Evolutionary conservation across 306 rosid genomes (phyloP).

Genomic region (Prunus kanzakura): DNA sequence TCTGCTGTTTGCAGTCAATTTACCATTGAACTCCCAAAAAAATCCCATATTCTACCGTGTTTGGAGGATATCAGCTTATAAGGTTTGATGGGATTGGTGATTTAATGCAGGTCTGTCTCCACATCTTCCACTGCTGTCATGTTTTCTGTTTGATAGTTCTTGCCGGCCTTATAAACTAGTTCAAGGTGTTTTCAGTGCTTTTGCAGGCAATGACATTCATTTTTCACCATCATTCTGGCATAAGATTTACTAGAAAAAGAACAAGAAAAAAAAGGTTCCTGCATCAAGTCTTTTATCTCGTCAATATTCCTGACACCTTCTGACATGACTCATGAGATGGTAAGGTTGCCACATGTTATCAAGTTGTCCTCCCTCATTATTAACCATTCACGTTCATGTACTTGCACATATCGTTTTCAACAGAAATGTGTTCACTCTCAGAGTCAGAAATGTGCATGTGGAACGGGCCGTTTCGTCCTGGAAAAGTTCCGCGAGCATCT

Average conservation of each 20-base stretch:
- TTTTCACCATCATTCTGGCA: constrained; percentile 10
- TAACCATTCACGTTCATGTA: constrained; percentile 3
- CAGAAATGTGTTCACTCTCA: neutral
- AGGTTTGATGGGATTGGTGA: neutral
- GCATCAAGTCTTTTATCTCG: neutral
- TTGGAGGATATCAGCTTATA: neutral
- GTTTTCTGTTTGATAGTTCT: constrained; percentile 9
- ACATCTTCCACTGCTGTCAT: neutral
- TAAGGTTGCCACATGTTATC: constrained; percentile 13
- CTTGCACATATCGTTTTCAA: neutral
- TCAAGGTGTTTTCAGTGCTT: neutral
- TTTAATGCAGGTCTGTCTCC: neutral
- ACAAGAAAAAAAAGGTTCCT: neutral
- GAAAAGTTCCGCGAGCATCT: constrained; percentile 23
- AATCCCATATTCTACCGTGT: neutral
- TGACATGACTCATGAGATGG: neutral
- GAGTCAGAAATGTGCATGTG: neutral
- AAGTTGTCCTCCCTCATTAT: neutral
- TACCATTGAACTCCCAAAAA: neutral
- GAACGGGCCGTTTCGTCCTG: constrained; percentile 1
- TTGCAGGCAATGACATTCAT: neutral
- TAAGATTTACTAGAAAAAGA: neutral
- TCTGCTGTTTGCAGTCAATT: neutral
- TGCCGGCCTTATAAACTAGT: neutral
- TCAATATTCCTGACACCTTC: neutral